Base-by-base conservation (phyloP, 2,329 filamentous ascomycete genomes). In the Nakataea oryzae region DNA sequence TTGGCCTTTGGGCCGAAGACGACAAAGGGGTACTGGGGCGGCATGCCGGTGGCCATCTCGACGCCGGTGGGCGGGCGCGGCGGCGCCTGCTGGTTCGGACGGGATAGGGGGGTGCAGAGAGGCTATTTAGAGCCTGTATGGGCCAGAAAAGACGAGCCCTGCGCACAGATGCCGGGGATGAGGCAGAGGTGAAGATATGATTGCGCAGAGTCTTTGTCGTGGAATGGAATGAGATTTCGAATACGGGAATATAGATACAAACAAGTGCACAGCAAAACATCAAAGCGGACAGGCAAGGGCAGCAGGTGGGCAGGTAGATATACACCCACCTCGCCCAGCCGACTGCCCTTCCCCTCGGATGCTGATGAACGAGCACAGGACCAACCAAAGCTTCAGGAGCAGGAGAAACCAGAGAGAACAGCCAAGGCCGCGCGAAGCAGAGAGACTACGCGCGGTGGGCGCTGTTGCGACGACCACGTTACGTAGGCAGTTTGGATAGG, bases 1-100 rank as follows among this genome's bases (percentile, higher is more conserved):
- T 79, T 82, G 63, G 75, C 72, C 2, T 74, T 65, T 26, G 79
- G 76, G 57, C 80, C 80, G 62, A 81, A 82, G 63, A 64, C 57
- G 41, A 71, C 63, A 32, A 65, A 60, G 47, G 41, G 41, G 21
- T 50, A 50, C 7, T n/a, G 41, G 41, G 41, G 14, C 14, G 34
- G 14, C 41, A 41, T 21, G 12, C 34, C 34, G 34, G 34, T 50
- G 6, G 21, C 17, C 41, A 50, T 50, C 17, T 50, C 21, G 5
- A 24, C 5, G 41, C 9, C 30, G 30, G 30, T 32, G 30, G 30
- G 9, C 8, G 30, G 30, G 9, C 30, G 13, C 30, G 30, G 30
- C 30, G 9, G 30, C 30, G 9, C 13, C 13, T 3, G 30, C 3
- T 47, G 34, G 5, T 5, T 41, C 17, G 12, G 34, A 14, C 21